phyloP scores from a whole-genome alignment of 345 rosid genomes.

The Melaleuca quinquenervia region DNA sequence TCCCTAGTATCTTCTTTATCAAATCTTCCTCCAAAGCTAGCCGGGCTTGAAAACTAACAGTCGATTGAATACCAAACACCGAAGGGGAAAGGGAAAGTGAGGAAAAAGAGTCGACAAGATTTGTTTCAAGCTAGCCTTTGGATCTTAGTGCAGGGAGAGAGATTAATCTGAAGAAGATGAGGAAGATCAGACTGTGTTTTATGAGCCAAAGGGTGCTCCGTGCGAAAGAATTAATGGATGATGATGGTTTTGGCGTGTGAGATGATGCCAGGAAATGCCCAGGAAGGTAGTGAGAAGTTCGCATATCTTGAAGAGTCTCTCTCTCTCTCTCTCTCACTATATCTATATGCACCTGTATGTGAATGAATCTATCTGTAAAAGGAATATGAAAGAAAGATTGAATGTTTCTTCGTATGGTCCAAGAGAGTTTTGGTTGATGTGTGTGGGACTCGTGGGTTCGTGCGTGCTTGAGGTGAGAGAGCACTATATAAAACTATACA shows the following conservation, averaged over 20 bases:
- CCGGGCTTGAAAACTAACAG: neutral
- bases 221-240: neutral
- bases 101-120: neutral
- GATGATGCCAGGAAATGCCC: constrained; percentile 13
- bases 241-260: neutral
- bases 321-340: neutral
- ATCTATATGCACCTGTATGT: constrained; percentile 2
- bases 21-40: neutral
- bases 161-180: constrained; percentile 11
- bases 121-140: constrained; percentile 5
- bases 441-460: neutral
- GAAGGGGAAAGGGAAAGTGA: neutral
- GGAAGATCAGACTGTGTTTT: neutral
- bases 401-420: neutral
- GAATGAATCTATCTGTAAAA: neutral
- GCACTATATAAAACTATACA: neutral
- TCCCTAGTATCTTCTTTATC: neutral
- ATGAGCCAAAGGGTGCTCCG: constrained; percentile 3
- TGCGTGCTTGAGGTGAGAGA: neutral
- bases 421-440: neutral
- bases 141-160: constrained; percentile 24
- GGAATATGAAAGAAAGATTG: neutral
- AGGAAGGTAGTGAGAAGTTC: constrained; percentile 30
- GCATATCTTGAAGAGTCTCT: constrained; percentile 7
- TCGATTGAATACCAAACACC: neutral